Conservation (phyloP, 2,329 filamentous ascomycete genomes). For the Paecilomyces fulvus region DNA sequence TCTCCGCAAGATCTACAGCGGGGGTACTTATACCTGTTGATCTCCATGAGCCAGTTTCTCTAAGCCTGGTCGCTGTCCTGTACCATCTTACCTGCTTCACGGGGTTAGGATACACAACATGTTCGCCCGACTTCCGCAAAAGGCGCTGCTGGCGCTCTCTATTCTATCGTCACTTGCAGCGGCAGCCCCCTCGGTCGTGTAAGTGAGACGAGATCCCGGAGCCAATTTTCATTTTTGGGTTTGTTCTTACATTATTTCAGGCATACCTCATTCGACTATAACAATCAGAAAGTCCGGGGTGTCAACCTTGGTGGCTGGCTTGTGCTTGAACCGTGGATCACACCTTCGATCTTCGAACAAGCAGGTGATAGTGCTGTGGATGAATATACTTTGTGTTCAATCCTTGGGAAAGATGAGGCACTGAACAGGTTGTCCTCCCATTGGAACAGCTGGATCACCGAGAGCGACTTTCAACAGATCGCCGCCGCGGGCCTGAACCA, state of each 20-base stretch:
- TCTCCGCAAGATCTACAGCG: neutral
- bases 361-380: constrained; percentile 45
- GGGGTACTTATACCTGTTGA: neutral
- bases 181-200: neutral
- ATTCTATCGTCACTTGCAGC: neutral
- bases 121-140: neutral
- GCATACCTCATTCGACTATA: constrained; percentile 44
- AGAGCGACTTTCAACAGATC: constrained; percentile 49
- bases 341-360: constrained; percentile 50
- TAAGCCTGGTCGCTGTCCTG: neutral
- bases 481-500: constrained; percentile 52
- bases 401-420: constrained; percentile 43
- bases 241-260: constrained; percentile 2
- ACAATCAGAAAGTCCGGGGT: constrained; percentile 49
- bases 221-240: neutral
- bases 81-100: neutral
- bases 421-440: constrained; percentile 42
- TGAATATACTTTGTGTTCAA: constrained; percentile 47
- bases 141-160: neutral
- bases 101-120: neutral
- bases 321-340: constrained; percentile 57
- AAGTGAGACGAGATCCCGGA: neutral
- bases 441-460: constrained; percentile 52
- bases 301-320: constrained; percentile 61
- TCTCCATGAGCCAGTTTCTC: neutral